Conservation (phyloP, 2,329 filamentous ascomycete species). For the Verticillium nubilum region DNA sequence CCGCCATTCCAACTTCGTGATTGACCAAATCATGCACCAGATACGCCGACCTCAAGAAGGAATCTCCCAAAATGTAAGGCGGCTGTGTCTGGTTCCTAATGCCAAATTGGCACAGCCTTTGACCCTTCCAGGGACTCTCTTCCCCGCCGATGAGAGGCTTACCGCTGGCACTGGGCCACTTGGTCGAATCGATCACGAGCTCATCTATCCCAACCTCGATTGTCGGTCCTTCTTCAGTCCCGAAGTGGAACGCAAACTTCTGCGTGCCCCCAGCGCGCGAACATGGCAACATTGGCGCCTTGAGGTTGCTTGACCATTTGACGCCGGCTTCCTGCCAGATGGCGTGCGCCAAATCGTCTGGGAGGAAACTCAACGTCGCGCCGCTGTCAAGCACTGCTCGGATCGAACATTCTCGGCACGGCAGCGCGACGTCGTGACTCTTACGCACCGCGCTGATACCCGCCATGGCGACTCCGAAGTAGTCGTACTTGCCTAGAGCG, state of each 20-base stretch:
- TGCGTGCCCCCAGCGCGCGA: constrained; percentile 35
- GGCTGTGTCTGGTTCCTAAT: constrained; percentile 42
- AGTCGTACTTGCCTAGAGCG: constrained; percentile 30
- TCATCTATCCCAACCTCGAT: constrained; percentile 52
- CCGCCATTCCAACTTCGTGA: constrained; percentile 49
- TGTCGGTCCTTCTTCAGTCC: constrained; percentile 37
- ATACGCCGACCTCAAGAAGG: constrained; percentile 55
- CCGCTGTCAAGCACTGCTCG: constrained; percentile 69
- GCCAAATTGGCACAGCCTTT: constrained; percentile 49
- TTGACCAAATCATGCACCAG: constrained; percentile 56
- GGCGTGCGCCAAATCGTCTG: constrained; percentile 49
- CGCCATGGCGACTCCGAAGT: constrained; percentile 44
- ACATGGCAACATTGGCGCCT: constrained; percentile 45
- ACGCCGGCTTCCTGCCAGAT: constrained; percentile 53
- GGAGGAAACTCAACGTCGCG: constrained; percentile 67
- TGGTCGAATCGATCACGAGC: constrained; percentile 43
- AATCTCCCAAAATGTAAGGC: constrained; percentile 49
- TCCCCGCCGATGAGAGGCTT: constrained; percentile 8
- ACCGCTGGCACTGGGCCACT: neutral
- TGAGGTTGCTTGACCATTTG: constrained; percentile 29
- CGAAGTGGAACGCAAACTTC: constrained; percentile 50
- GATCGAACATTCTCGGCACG: constrained; percentile 18
- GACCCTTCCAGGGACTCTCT: constrained; percentile 33
- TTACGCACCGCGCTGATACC: neutral
- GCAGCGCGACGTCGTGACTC: neutral